Evolutionary conservation across 768 basidiomycete species (phyloP), one percentile per base, ranked within the genome.

Genomic region (Obba rivulosa): DNA sequence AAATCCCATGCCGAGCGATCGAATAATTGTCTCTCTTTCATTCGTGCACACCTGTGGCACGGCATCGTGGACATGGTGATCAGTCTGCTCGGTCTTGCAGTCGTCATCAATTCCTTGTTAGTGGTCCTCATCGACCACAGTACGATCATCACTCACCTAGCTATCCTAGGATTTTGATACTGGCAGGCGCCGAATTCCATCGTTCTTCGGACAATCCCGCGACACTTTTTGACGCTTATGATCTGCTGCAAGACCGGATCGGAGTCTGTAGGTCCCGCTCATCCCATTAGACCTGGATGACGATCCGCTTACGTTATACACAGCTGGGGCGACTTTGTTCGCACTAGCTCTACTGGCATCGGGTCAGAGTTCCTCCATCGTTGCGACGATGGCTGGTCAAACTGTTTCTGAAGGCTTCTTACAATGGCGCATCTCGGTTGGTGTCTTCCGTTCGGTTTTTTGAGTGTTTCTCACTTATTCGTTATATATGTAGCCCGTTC

Each of bases 401-500:
- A 85, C 89, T 18, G 85, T 97, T 34, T 83, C 83, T 0, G 92
- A 96, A 66, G 92, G 93, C 0, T 92, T 93, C 66, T 74, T 95
- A 46, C 80, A 79, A 45, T 95, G 92, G 92, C 77, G 80, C 40
- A 78, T 91, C 31, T 87, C 88, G 54, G 86, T 87, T 59, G 40
- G 60, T 54, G 25, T 20, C 36, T n/a, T 67, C 67, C 2, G 61
- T 65, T 51, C 51, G 61, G 28, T 35, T 31, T 18, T 59, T 62
- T 28, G 62, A 67, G 45, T 58, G 59, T 5, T 37, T 36, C 16
- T 31, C 4, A 14, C 23, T 36, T 17, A n/a, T 18, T 16, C 2
- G 39, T 34, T 21, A 14, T 20, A n/a, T 20, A 23, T 41, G 5
- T 45, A 90, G 87, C 83, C 88, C 34, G 67, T 83, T 28, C 57